A percentile compares a stretch with the other conserved stretches of the same genome.
Evolutionary conservation across 345 rosid species (phyloP).

Genomic region (Reutealis trisperma): DNA sequence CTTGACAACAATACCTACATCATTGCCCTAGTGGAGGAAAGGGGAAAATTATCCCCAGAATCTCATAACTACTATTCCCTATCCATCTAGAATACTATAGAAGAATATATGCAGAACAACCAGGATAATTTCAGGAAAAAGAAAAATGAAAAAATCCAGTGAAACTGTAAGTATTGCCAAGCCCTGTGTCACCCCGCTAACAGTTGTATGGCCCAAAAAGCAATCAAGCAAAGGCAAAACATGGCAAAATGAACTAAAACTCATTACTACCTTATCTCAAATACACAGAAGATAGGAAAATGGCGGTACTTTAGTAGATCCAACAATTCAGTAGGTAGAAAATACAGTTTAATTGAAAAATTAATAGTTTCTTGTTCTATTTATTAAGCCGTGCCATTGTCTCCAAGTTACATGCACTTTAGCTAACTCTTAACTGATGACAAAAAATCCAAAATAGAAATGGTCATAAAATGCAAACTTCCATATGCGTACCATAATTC

Average conservation of each 20-base stretch:
- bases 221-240: background rate
- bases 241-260: background rate
- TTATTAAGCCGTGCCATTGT: background rate
- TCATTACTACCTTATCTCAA: background rate
- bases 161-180: background rate
- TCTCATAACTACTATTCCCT: background rate
- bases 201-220: background rate
- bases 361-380: background rate
- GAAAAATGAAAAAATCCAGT: background rate
- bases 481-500: slow-evolving; percentile 69
- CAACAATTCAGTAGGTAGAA: background rate
- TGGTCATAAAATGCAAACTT: background rate
- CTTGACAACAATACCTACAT: background rate
- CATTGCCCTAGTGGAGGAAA: background rate
- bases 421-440: background rate
- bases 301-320: background rate
- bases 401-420: background rate
- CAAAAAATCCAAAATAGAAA: background rate
- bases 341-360: background rate
- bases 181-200: background rate
- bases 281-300: background rate
- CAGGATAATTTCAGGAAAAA: background rate
- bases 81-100: background rate
- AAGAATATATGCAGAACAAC: background rate
- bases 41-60: background rate